Percentiles rank a stretch among this genome's conserved stretches.
These are phyloP conservation scores for Mortierella sp. DNA, from an alignment of 371 early-diverging fungal species.

Conservation along the genomic window DNA sequence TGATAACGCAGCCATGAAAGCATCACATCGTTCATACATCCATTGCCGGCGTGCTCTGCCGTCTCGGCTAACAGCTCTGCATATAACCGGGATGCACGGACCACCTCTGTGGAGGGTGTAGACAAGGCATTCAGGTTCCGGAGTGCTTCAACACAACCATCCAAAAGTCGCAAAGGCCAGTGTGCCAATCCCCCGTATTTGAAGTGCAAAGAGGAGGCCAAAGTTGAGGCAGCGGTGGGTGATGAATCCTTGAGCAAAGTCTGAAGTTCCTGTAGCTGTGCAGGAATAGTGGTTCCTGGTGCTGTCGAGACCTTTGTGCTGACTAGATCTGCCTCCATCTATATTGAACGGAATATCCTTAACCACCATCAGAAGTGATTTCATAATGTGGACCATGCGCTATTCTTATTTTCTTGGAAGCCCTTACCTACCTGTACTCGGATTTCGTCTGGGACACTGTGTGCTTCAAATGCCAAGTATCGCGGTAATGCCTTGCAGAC, in stretches of 20 bases:
- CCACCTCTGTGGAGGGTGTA: conserved; percentile 12
- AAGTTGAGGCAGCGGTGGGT: conserved; percentile 39
- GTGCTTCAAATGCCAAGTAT: conserved; percentile 37
- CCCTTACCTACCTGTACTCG: conserved; percentile 31
- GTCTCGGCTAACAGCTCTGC: conserved; percentile 39
- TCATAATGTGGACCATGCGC: no score
- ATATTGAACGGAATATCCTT: not conserved
- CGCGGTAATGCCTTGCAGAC: conserved; percentile 34
- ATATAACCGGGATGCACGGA: conserved; percentile 23
- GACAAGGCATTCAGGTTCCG: conserved; percentile 29
- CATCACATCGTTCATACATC: conserved; percentile 37
- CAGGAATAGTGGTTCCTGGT: conserved; percentile 16
- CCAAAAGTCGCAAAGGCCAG: conserved; percentile 59
- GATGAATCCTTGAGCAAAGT: conserved; percentile 55
- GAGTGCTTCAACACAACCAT: conserved; percentile 56
- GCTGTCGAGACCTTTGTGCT: conserved; percentile 8
- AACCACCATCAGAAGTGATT: not conserved
- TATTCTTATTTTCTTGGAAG: no score
- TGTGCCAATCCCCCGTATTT: conserved; percentile 55
- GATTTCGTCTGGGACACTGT: conserved; percentile 48
- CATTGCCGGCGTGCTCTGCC: conserved; percentile 38
- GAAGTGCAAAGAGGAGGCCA: conserved; percentile 55
- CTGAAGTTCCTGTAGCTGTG: conserved; percentile 56
- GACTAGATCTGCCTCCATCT: conserved; percentile 34
- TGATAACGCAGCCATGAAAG: conserved; percentile 31